Percentiles rank a stretch among this genome's conserved stretches.
Evolutionary conservation across 2,329 filamentous ascomycete genomes (phyloP).

Genomic region (Colletotrichum neosansevieriae): DNA sequence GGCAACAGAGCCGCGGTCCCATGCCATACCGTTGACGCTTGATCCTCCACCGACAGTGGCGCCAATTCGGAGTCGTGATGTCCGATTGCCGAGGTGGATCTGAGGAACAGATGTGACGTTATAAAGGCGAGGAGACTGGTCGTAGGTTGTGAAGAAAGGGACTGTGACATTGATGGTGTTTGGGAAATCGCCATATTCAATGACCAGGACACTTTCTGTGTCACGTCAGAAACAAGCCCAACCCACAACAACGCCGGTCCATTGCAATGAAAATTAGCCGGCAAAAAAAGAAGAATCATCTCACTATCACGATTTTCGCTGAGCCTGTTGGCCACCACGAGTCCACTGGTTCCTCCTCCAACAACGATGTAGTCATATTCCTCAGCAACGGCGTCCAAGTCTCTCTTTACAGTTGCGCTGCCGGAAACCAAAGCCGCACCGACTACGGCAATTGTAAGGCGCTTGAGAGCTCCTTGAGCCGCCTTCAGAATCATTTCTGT

Average conservation of each 20-base stretch:
- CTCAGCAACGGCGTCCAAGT: slow-evolving; percentile 3
- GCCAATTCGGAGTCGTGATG: slow-evolving; percentile 43
- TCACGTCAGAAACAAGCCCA: not conserved
- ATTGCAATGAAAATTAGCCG: no score
- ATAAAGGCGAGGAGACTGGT: slow-evolving; percentile 31
- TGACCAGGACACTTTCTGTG: slow-evolving; percentile 44
- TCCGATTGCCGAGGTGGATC: slow-evolving; percentile 42
- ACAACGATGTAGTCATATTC: slow-evolving; percentile 50
- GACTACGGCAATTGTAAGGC: no score
- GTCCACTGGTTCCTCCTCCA: slow-evolving; percentile 52
- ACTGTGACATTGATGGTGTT: slow-evolving; percentile 43
- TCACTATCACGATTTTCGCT: slow-evolving; percentile 48
- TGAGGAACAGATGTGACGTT: slow-evolving; percentile 45
- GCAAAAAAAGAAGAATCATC: not conserved
- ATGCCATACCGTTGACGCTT: slow-evolving; percentile 49
- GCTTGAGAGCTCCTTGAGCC: no score
- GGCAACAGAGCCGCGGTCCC: slow-evolving; percentile 44
- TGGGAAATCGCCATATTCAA: slow-evolving; percentile 48
- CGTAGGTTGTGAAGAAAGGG: slow-evolving; percentile 41
- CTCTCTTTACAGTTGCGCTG: not conserved
- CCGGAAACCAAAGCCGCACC: not conserved
- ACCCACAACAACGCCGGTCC: not conserved
- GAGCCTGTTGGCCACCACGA: slow-evolving; percentile 52
- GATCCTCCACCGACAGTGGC: slow-evolving; percentile 48
- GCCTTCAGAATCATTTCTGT: no score